Base-by-base conservation (phyloP, 2,329 filamentous ascomycete genomes). In the Teratosphaeria zuluensis region DNA sequence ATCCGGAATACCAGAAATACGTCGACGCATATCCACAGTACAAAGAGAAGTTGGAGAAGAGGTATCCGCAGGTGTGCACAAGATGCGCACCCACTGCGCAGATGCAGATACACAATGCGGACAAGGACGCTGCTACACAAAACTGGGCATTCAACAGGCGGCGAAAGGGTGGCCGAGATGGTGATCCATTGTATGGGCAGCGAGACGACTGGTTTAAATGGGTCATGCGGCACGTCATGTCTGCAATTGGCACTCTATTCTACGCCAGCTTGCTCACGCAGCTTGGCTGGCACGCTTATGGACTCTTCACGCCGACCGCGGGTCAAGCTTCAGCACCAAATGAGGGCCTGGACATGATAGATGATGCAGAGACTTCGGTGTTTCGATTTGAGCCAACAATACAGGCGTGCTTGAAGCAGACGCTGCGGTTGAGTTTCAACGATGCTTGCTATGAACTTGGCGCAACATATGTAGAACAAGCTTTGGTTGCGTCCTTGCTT, bases 11-110 rank as follows among this genome's bases (percentile, higher is more conserved):
- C 70, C 76, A 75, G 3, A 79, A 84, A 61, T 86, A 86, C 62
- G 87, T 91, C 71, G 80, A 80, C 57, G 81, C 82, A 54, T 87
- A 89, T 66, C 86, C 85, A 63, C 79, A 80, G 38, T 95, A 88
- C 71, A 85, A 86, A 61, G 80, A 79, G 61, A 80, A 85, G 56
- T 79, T 96, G 19, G 92, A 96, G 75, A 79, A 84, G 66, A 83
- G 88, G 55, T 97, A 96, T 69, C 94, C 94, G 0, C 90, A 94
- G 69, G 87, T 96, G 59, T 99, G 94, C 76, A 81, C 81, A 62
- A 78, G 84, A 53, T 99, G 94, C 73, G 87, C 89, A 63, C 87
- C 86, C 5, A 83, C 79, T 61, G 92, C 92, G 24, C 83, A 87
- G 62, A 55, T 57, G 59, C 64, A 64, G 58, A 67, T 72, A 57